These are phyloP conservation scores for Oxyria digyna DNA, from an alignment of 148 eudicot genomes.

Conservation along the genomic window DNA sequence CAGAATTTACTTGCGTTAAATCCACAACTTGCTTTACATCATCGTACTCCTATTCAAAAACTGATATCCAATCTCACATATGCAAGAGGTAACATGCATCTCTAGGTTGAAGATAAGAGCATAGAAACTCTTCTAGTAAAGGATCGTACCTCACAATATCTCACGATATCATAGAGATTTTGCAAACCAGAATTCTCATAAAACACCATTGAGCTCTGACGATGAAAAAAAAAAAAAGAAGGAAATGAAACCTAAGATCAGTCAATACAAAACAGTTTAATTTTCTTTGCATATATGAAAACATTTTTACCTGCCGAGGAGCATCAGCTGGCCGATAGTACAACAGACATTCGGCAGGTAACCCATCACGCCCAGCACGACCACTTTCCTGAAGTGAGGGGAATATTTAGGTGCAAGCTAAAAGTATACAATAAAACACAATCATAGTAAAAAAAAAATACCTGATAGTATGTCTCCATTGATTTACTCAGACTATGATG, in stretches of 20 bases:
- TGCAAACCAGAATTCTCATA: slow-evolving; percentile 89
- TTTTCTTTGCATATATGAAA: background rate
- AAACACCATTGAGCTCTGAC: slow-evolving; percentile 99
- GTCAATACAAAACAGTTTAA: background rate
- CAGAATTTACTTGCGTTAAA: background rate
- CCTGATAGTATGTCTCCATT: slow-evolving; percentile 99
- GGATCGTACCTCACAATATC: slow-evolving; percentile 60
- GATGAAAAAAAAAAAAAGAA: slow-evolving; percentile 13
- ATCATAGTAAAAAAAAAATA: slow-evolving; percentile 12
- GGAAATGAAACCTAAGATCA: background rate
- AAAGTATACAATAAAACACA: slow-evolving; percentile 8
- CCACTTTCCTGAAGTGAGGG: slow-evolving; percentile 78
- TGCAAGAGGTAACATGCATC: background rate
- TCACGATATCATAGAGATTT: slow-evolving; percentile 86
- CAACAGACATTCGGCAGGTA: slow-evolving; percentile 85
- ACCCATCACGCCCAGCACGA: slow-evolving; percentile 98
- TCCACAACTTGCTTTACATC: background rate
- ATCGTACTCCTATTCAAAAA: background rate
- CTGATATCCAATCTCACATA: background rate
- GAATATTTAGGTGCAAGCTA: slow-evolving; percentile 10
- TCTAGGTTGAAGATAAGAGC: background rate
- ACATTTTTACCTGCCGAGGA: slow-evolving; percentile 65
- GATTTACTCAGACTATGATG: slow-evolving; percentile 98
- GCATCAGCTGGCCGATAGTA: slow-evolving; percentile 92
- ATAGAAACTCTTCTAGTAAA: background rate